A percentile compares a stretch with the other conserved stretches of the same genome.
These are phyloP conservation scores for Biancaea sappan DNA, from an alignment of 306 rosid species.

Conservation along the genomic window DNA sequence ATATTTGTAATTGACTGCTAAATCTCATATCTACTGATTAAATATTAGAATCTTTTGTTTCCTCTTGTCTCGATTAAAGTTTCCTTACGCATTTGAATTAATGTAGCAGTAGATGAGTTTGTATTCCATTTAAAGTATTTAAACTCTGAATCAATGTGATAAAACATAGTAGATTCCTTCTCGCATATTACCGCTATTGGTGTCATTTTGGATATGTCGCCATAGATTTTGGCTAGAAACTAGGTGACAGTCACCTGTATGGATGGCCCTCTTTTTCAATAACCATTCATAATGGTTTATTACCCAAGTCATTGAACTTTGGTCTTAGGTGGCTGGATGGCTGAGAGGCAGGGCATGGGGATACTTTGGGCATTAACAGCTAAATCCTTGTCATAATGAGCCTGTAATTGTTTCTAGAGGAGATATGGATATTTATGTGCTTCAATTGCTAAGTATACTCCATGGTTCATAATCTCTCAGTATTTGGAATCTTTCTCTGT, in stretches of 20 bases:
- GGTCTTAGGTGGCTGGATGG: background rate
- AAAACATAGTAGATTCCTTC: background rate
- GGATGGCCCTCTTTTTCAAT: background rate
- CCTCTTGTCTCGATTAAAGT: constrained; percentile 28
- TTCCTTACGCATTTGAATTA: background rate
- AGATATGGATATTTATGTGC: constrained; percentile 11
- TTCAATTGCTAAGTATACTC: background rate
- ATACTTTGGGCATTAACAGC: constrained; percentile 13
- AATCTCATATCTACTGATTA: constrained; percentile 23
- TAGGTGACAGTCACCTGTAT: background rate
- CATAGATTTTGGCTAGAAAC: constrained; percentile 13
- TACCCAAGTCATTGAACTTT: constrained; percentile 1
- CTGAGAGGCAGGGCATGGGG: background rate
- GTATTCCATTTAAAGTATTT: background rate
- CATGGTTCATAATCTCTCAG: background rate
- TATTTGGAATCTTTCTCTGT: background rate
- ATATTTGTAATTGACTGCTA: constrained; percentile 15
- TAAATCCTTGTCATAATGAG: background rate
- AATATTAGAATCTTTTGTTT: background rate
- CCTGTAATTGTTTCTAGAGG: background rate
- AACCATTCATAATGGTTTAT: constrained; percentile 7
- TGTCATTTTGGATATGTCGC: constrained; percentile 1
- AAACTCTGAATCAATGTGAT: background rate
- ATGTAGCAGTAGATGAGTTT: background rate
- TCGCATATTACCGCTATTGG: background rate